These are phyloP conservation scores for Thraustochytrium striatum DNA, from an alignment of 352 stramenopile genomes.

Conservation along the genomic window DNA sequence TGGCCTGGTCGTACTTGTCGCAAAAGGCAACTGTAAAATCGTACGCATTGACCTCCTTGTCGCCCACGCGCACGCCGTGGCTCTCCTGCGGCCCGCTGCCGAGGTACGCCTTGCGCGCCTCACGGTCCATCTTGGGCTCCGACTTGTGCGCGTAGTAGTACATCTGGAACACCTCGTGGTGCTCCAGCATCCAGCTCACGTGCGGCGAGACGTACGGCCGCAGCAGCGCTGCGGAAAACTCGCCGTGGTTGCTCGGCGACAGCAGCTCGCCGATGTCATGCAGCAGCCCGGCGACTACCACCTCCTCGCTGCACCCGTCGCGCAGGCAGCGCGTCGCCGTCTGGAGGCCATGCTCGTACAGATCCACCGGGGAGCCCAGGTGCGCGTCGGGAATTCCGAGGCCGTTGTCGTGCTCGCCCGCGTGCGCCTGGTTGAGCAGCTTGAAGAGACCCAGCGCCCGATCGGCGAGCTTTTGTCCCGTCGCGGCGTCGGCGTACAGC, in stretches of 20 bases:
- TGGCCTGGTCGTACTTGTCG: conserved; percentile 50
- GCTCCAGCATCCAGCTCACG: conserved; percentile 46
- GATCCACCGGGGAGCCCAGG: conserved; percentile 42
- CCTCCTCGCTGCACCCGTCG: conserved; percentile 48
- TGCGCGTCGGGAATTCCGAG: conserved; percentile 23
- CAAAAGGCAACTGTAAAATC: conserved; percentile 48
- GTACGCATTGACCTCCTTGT: conserved; percentile 42
- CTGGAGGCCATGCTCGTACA: conserved; percentile 51
- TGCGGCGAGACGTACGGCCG: conserved; percentile 48
- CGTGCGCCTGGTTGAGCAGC: neutral
- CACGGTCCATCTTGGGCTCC: conserved; percentile 8
- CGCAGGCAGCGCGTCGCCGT: conserved; percentile 31
- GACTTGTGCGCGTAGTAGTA: conserved; percentile 53
- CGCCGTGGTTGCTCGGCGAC: conserved; percentile 50
- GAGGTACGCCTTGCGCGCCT: conserved; percentile 29
- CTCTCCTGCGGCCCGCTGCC: too few species aligned
- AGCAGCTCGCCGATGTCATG: conserved; percentile 52
- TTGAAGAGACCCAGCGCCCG: neutral
- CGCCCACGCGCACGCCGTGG: too few species aligned
- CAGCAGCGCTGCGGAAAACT: conserved; percentile 48
- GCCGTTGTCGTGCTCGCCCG: neutral
- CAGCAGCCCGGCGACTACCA: conserved; percentile 50
- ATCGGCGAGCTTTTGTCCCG: neutral
- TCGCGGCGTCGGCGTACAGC: neutral
- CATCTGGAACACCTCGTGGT: conserved; percentile 52